Percentiles rank a stretch among this genome's conserved stretches.
These are phyloP conservation scores for Aspergillus ostianus DNA, from an alignment of 495 filamentous ascomycete genomes.

Conservation along the genomic window DNA sequence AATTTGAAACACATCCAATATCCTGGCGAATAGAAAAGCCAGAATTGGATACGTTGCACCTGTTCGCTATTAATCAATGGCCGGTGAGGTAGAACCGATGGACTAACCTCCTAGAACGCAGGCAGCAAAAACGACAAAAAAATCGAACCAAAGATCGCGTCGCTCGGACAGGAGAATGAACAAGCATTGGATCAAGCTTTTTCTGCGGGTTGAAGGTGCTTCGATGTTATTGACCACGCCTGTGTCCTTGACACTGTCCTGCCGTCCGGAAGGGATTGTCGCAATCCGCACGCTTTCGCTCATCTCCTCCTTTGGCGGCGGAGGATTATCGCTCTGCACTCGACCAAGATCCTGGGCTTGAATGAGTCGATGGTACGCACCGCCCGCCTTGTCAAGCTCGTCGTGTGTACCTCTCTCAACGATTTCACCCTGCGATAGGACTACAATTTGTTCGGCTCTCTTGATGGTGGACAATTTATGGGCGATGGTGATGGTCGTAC, in stretches of 20 bases:
- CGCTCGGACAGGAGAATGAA: neutral
- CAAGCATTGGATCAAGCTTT: neutral
- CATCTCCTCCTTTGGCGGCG: neutral
- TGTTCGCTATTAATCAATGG: neutral
- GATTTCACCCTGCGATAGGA: conserved; percentile 74
- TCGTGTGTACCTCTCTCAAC: conserved; percentile 76
- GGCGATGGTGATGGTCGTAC: conserved; percentile 86
- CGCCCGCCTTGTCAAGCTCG: conserved; percentile 34
- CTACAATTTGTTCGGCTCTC: conserved; percentile 84
- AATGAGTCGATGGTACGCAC: conserved; percentile 66
- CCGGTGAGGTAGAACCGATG: neutral
- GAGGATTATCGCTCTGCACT: neutral
- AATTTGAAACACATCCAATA: conserved; percentile 34
- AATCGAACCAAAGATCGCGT: conserved; percentile 1
- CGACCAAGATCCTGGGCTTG: conserved; percentile 59
- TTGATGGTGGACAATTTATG: conserved; percentile 84
- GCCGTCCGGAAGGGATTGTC: conserved; percentile 16
- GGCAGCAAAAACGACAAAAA: conserved; percentile 2
- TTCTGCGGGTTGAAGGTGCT: neutral
- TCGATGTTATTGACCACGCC: neutral
- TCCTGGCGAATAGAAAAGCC: conserved; percentile 23
- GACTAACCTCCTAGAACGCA: conserved; percentile 3
- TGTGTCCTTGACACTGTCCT: neutral
- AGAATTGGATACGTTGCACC: conserved; percentile 22
- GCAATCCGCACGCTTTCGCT: neutral